Evolutionary conservation across 768 basidiomycete genomes (phyloP).

Genomic region (Panaeolus cyanescens): DNA sequence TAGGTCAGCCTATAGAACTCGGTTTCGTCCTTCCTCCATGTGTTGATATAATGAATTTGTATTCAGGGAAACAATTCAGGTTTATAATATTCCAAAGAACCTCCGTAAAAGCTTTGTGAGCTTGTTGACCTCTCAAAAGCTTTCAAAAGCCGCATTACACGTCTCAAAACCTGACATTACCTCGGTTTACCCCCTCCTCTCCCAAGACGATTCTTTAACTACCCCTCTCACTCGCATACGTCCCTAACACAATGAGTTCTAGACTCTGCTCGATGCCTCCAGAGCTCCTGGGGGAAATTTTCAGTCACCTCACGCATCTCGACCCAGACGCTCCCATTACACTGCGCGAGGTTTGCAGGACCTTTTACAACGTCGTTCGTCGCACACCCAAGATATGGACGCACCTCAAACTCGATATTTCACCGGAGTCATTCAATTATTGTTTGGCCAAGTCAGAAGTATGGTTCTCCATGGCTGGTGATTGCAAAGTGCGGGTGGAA

Average conservation of each 20-base stretch:
- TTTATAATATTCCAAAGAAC: background rate
- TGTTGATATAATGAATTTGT: background rate
- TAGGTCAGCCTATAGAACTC: background rate
- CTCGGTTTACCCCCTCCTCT: background rate
- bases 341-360: constrained; percentile 30
- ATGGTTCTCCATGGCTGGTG: constrained; percentile 31
- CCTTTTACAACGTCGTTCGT: constrained; percentile 27
- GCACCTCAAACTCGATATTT: constrained; percentile 22
- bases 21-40: background rate
- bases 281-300: constrained; percentile 38
- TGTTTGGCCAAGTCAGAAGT: constrained; percentile 24
- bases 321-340: constrained; percentile 33
- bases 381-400: constrained; percentile 33
- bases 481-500: constrained; percentile 16
- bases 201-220: background rate
- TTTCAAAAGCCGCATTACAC: background rate
- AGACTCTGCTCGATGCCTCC: constrained; percentile 22
- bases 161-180: background rate
- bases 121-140: background rate
- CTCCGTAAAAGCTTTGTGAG: background rate
- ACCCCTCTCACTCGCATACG: background rate
- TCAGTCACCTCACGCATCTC: constrained; percentile 24
- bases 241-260: background rate
- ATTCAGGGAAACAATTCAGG: background rate
- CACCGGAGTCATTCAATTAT: constrained; percentile 10